Conservation (phyloP, 176 grass and related monocot species). For the Carex scoparia region DNA sequence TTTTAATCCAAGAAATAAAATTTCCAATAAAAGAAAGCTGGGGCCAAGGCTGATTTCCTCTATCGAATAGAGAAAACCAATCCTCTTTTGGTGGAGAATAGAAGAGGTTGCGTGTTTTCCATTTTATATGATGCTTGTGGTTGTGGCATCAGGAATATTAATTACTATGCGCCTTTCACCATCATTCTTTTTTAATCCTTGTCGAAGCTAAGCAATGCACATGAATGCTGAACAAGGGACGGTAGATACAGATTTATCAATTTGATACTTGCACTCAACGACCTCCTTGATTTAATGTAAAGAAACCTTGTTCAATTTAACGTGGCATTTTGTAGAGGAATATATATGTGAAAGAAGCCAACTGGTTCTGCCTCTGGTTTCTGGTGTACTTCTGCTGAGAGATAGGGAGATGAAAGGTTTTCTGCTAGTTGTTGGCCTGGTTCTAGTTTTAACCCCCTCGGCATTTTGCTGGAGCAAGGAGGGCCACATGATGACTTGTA, state of each 20-base stretch:
- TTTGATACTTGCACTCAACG: conserved; percentile 50
- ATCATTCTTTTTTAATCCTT: not conserved
- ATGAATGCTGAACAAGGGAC: conserved; percentile 44
- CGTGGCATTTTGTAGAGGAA: not conserved
- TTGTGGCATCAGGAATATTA: conserved; percentile 36
- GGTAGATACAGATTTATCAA: conserved; percentile 14
- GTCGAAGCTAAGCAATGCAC: conserved; percentile 12
- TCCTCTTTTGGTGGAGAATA: not conserved
- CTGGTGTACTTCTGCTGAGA: not conserved
- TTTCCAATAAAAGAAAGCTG: not conserved
- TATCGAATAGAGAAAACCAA: not conserved
- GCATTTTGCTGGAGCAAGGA: conserved; percentile 69
- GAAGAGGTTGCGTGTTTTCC: not conserved
- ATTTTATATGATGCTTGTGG: conserved; percentile 35
- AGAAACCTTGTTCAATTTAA: not conserved
- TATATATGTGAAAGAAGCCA: not conserved
- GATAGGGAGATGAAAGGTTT: conserved; percentile 19
- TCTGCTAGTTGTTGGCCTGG: conserved; percentile 20
- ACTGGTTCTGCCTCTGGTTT: not conserved
- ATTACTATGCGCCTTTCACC: not conserved
- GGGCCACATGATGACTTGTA: conserved; percentile 74
- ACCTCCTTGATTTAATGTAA: not conserved
- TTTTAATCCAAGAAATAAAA: not conserved
- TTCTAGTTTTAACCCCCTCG: conserved; percentile 33
- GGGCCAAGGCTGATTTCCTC: not conserved